Percentiles rank a stretch among this genome's conserved stretches.
Evolutionary conservation across 108 stramenopile genomes (phyloP).

Genomic region (Conticribra guillardii): DNA sequence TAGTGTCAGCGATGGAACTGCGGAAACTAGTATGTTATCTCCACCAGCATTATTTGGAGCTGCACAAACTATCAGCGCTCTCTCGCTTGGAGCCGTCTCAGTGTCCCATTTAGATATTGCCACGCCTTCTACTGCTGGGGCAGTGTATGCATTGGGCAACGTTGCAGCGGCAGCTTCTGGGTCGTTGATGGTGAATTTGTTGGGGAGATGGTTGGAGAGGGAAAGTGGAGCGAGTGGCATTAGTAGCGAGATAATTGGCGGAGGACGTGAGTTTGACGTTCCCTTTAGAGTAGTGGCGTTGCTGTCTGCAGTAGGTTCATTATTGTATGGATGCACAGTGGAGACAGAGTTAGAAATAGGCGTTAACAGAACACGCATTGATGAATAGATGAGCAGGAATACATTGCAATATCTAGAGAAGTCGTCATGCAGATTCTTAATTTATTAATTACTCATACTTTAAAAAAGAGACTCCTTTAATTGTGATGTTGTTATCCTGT

Average conservation of each 20-base stretch:
- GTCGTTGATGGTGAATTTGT: slow-evolving; percentile 31
- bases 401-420: too few relatives aligned
- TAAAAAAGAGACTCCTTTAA: too few relatives aligned
- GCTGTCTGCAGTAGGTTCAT: slow-evolving; percentile 34
- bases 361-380: not conserved
- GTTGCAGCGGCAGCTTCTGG: slow-evolving; percentile 42
- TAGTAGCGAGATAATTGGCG: not conserved
- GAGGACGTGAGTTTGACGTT: slow-evolving; percentile 27
- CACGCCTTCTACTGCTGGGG: slow-evolving; percentile 30
- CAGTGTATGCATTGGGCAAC: slow-evolving; percentile 50
- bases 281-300: slow-evolving; percentile 38
- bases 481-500: too few relatives aligned
- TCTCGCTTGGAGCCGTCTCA: slow-evolving; percentile 45
- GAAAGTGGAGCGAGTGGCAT: not conserved
- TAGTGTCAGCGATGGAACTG: not conserved
- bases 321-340: slow-evolving; percentile 31
- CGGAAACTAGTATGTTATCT: not conserved
- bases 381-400: too few relatives aligned
- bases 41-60: slow-evolving; percentile 38
- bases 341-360: slow-evolving; percentile 30
- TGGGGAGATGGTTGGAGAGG: slow-evolving; percentile 26
- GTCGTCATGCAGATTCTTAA: too few relatives aligned
- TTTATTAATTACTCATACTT: too few relatives aligned
- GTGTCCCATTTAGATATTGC: slow-evolving; percentile 48
- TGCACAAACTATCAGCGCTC: slow-evolving; percentile 48